Base-by-base conservation (phyloP, 257 asterid species). In the Coffea eugenioides region DNA sequence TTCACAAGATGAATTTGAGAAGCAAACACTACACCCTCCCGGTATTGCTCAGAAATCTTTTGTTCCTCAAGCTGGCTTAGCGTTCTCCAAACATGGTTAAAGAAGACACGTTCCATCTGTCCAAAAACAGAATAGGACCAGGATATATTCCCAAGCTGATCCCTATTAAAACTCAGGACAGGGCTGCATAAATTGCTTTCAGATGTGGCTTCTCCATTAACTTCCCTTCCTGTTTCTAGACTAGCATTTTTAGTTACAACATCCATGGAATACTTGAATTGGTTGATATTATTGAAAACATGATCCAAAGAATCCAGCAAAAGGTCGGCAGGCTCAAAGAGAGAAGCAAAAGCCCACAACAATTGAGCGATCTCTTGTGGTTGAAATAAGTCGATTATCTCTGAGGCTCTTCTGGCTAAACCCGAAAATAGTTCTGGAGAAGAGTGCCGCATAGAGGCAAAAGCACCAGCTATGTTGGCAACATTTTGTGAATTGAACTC, bases 61-160 rank as follows among this genome's bases (percentile, higher is more conserved):
- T 85, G 91, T 87, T 91, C 93, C 85, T 89, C 95, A 69, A 88
- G 86, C 76, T 79, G 86, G 80, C 89, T 79, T 65, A 95, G 83
- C 27, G 87, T 83, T 85, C 75, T 90, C 99, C 98, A 92, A 18
- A 90, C 84, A 65, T 83, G 85, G 61, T 82, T 77, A 80, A 95
- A 93, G 91, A 91, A 95, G 45, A 67, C 82, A 52, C 88, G 83
- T 73, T 88, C 75, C 82, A 93, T 71, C 75, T 83, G 85, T 79
- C 97, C 99, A 83, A 93, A 87, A 84, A 94, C 98, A 7, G 99
- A 93, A 80, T 90, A 96, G 0, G 99, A 96, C 98, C 98, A 96
- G 49, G 90, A 86, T 76, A 96, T 91, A 72, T 89, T 92, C 49
- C 97, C 94, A 0, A 93, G 89, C 83, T 96, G 95, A 78, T 90